Percentiles rank a stretch among this genome's conserved stretches.
These are phyloP conservation scores for Penicillium daleae DNA, from an alignment of 495 filamentous ascomycete species.

Conservation along the genomic window DNA sequence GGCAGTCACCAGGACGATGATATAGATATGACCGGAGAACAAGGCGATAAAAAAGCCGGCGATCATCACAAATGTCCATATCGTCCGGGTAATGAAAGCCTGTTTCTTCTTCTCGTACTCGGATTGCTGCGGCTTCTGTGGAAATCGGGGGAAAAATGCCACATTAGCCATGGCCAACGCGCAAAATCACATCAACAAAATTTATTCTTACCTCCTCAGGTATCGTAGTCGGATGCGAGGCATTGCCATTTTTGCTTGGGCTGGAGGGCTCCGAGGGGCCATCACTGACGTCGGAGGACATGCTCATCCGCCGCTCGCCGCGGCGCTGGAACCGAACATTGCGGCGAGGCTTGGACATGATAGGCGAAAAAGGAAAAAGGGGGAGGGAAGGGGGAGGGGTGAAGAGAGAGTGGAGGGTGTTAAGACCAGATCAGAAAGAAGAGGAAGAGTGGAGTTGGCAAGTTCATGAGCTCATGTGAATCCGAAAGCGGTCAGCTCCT, in stretches of 20 bases:
- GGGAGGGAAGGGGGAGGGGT: slow-evolving; percentile 11
- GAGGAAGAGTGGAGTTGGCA: slow-evolving; percentile 27
- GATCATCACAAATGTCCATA: slow-evolving; percentile 99
- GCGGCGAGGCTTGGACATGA: slow-evolving; percentile 76
- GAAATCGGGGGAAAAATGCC: slow-evolving; percentile 1
- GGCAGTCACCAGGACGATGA: slow-evolving; percentile 87
- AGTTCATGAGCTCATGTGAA: slow-evolving; percentile 34
- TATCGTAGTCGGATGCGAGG: slow-evolving; percentile 51
- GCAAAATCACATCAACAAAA: neutral
- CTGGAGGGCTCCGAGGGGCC: slow-evolving; percentile 65
- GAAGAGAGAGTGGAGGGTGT: slow-evolving; percentile 26
- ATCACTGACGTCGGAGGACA: slow-evolving; percentile 78
- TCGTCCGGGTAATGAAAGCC: slow-evolving; percentile 94
- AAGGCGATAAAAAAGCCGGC: slow-evolving; percentile 86
- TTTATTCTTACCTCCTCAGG: slow-evolving; percentile 49
- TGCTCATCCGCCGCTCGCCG: slow-evolving; percentile 66
- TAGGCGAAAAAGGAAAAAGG: slow-evolving; percentile 19
- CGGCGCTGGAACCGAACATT: slow-evolving; percentile 83
- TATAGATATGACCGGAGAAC: slow-evolving; percentile 95
- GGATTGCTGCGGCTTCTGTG: slow-evolving; percentile 54
- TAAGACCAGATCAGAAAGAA: slow-evolving; percentile 14
- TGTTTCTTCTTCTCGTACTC: slow-evolving; percentile 99
- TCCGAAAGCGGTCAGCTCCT: slow-evolving; percentile 31
- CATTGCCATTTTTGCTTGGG: slow-evolving; percentile 51
- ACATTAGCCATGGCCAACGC: slow-evolving; percentile 1